phyloP scores from a whole-genome alignment of 106 monocot genomes.

The Acorus calamus region DNA sequence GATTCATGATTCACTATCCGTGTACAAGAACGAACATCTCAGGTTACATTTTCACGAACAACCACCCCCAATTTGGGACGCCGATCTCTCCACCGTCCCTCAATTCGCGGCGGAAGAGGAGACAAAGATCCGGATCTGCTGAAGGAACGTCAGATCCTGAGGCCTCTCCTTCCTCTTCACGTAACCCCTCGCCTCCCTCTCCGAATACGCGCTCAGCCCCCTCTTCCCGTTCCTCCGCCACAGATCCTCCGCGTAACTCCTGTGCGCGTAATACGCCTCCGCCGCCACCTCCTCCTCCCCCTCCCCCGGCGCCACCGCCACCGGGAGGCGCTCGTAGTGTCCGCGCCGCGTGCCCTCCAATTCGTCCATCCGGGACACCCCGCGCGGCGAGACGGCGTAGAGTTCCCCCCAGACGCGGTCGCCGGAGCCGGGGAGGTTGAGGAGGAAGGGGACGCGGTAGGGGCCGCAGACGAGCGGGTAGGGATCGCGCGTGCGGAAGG shows the following conservation, averaged over 20 bases:
- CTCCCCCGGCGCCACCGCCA: not conserved
- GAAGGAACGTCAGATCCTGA: conserved; percentile 61
- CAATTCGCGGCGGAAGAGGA: conserved; percentile 3
- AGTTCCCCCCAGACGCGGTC: conserved; percentile 51
- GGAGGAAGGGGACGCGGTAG: conserved; percentile 83
- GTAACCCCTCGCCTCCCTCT: conserved; percentile 49
- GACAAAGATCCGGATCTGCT: conserved; percentile 61
- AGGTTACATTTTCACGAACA: too few species aligned
- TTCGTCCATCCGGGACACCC: conserved; percentile 47
- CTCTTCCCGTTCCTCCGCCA: conserved; percentile 50
- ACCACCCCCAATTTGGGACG: too few species aligned
- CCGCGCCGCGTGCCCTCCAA: conserved; percentile 53
- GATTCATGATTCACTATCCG: too few species aligned
- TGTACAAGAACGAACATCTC: too few species aligned
- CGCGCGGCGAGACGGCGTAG: conserved; percentile 42
- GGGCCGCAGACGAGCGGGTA: conserved; percentile 85
- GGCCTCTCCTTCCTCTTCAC: conserved; percentile 68
- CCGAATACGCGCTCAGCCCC: conserved; percentile 44
- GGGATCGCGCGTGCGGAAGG: conserved; percentile 18
- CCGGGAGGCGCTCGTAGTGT: conserved; percentile 69
- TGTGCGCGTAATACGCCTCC: conserved; percentile 69
- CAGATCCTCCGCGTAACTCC: conserved; percentile 49
- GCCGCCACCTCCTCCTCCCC: conserved; percentile 10
- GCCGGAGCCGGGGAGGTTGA: conserved; percentile 60
- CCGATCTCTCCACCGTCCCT: too few species aligned